These are phyloP conservation scores for Solanum phureja DNA, from an alignment of 257 asterid genomes.

Conservation along the genomic window DNA sequence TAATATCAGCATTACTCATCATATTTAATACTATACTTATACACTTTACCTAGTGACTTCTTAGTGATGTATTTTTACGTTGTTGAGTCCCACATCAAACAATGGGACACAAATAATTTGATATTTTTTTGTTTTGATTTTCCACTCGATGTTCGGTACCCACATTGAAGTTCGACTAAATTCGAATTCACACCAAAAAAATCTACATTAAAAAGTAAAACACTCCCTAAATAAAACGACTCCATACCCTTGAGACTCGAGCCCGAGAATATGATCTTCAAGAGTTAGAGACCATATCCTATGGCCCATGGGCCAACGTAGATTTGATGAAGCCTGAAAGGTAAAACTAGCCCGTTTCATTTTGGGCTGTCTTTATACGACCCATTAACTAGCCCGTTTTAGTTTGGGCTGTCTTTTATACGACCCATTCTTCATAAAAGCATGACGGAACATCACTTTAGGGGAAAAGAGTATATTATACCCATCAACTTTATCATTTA, in stretches of 20 bases:
- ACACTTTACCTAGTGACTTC: not conserved
- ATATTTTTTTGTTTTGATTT: no score
- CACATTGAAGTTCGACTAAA: no score
- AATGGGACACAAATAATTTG: not conserved
- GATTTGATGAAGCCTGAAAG: not conserved
- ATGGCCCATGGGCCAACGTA: not conserved
- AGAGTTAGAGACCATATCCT: not conserved
- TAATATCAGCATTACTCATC: not conserved
- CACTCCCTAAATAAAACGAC: no score
- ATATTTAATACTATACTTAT: no score
- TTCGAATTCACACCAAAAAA: no score
- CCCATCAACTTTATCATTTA: not conserved
- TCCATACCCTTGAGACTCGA: no score
- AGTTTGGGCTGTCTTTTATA: no score
- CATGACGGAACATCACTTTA: no score
- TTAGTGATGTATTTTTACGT: not conserved
- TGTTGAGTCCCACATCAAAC: not conserved
- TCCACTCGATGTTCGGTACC: no score
- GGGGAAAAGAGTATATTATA: no score
- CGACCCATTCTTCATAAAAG: not conserved
- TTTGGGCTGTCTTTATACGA: not conserved
- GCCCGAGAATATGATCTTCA: no score
- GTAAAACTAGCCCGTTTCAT: not conserved
- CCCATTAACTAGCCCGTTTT: not conserved
- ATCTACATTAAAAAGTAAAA: rapidly evolving